Percentiles rank a stretch among this genome's conserved stretches.
phyloP scores from a whole-genome alignment of 1,284 basidiomycete genomes.

The Heterobasidion irregulare region DNA sequence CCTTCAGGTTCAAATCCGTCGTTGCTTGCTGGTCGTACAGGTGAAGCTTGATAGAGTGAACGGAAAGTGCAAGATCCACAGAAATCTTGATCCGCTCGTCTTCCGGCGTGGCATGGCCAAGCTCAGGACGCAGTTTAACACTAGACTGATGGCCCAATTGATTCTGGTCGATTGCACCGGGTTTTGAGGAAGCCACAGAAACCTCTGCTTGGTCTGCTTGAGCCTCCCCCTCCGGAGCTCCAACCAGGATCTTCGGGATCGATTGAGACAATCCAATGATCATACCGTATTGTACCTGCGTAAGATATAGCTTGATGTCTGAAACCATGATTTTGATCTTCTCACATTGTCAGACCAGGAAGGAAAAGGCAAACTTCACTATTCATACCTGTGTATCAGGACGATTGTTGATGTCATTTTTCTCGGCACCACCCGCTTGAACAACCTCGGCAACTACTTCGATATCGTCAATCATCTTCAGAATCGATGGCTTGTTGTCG shows the following conservation, averaged over 20 bases:
- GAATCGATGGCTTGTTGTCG: slow-evolving; percentile 36
- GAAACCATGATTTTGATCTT: slow-evolving; percentile 77
- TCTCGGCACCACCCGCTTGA: slow-evolving; percentile 49
- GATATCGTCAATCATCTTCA: slow-evolving; percentile 94
- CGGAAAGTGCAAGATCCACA: slow-evolving; percentile 71
- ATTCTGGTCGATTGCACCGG: background rate
- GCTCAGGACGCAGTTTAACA: slow-evolving; percentile 50
- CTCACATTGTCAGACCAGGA: background rate
- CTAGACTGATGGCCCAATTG: background rate
- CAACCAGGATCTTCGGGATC: slow-evolving; percentile 63
- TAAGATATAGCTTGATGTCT: slow-evolving; percentile 85
- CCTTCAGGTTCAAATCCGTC: slow-evolving; percentile 53
- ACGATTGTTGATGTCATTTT: slow-evolving; percentile 30
- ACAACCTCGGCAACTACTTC: slow-evolving; percentile 67
- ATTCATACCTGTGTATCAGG: slow-evolving; percentile 65
- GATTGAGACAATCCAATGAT: slow-evolving; percentile 68
- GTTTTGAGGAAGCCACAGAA: background rate
- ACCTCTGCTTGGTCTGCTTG: slow-evolving; percentile 17
- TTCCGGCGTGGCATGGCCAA: slow-evolving; percentile 23
- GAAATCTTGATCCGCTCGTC: slow-evolving; percentile 41
- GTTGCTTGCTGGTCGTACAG: slow-evolving; percentile 76
- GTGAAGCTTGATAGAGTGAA: slow-evolving; percentile 81
- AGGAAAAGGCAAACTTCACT: background rate
- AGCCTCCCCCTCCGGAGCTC: slow-evolving; percentile 27
- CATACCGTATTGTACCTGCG: slow-evolving; percentile 84